phyloP scores from a whole-genome alignment of 2,329 filamentous ascomycete genomes.

The Microdochium trichocladiopsis region DNA sequence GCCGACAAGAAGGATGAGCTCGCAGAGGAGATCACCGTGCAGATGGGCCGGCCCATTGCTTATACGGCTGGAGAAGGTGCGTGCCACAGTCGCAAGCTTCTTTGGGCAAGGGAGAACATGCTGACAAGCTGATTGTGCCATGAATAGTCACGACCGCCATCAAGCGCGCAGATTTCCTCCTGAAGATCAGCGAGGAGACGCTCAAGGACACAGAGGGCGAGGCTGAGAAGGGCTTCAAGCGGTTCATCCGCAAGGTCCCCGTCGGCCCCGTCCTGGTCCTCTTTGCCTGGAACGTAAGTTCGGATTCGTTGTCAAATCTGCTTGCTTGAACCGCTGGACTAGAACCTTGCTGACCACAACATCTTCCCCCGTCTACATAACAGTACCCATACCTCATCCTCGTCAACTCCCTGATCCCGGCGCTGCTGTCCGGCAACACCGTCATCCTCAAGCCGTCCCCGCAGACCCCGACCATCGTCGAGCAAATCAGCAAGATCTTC shows the following conservation, averaged over 20 bases:
- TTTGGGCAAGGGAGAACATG: not conserved
- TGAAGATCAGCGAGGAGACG: slow-evolving; percentile 74
- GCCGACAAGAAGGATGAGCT: slow-evolving; percentile 69
- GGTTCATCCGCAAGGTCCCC: slow-evolving; percentile 83
- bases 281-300: slow-evolving; percentile 89
- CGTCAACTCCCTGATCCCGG: slow-evolving; percentile 86
- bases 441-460: slow-evolving; percentile 94
- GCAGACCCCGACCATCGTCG: slow-evolving; percentile 86
- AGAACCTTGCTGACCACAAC: no score
- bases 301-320: no score
- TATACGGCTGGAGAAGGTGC: slow-evolving; percentile 71
- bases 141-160: slow-evolving; percentile 65
- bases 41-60: slow-evolving; percentile 91
- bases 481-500: slow-evolving; percentile 75
- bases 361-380: not conserved
- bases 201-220: slow-evolving; percentile 78
- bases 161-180: slow-evolving; percentile 76
- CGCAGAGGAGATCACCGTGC: slow-evolving; percentile 77
- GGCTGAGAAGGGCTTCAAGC: slow-evolving; percentile 78
- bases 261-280: slow-evolving; percentile 83
- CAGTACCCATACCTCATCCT: slow-evolving; percentile 94
- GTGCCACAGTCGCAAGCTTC: not conserved
- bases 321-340: no score
- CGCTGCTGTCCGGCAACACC: slow-evolving; percentile 82
- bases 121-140: not conserved